These are phyloP conservation scores for Pyrenochaeta sp. DNA, from an alignment of 2,329 filamentous ascomycete genomes.

Conservation along the genomic window DNA sequence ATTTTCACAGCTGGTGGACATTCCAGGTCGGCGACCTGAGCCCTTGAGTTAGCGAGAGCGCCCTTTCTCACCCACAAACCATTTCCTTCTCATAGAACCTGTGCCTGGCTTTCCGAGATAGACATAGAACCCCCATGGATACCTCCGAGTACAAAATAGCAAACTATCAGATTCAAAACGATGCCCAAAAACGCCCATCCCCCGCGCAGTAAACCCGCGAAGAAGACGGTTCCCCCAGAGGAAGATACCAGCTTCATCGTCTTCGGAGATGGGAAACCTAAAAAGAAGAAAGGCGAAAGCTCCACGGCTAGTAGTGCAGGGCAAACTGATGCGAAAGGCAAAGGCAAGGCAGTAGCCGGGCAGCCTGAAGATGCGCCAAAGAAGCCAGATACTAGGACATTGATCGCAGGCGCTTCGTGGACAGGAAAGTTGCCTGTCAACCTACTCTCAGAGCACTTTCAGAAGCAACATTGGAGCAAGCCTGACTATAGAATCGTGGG, in stretches of 20 bases:
- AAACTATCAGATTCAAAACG: conserved; percentile 7
- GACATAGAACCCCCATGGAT: conserved; percentile 13
- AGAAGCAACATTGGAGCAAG: conserved; percentile 94
- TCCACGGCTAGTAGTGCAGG: conserved; percentile 10
- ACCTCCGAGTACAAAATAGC: not conserved
- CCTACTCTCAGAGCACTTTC: conserved; percentile 90
- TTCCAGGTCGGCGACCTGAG: conserved; percentile 19
- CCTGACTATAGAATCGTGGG: conserved; percentile 85
- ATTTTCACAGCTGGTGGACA: not conserved
- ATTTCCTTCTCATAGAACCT: conserved; percentile 1
- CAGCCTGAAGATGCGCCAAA: conserved; percentile 56
- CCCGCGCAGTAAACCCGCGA: conserved; percentile 50
- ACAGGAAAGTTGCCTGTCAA: conserved; percentile 96
- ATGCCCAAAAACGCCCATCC: conserved; percentile 61
- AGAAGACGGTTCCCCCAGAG: conserved; percentile 52
- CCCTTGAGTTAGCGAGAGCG: conserved; percentile 21
- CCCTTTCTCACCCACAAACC: conserved; percentile 21
- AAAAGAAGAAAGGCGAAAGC: conserved; percentile 49
- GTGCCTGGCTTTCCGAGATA: conserved; percentile 3
- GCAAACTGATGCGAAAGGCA: conserved; percentile 36
- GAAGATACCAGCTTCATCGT: conserved; percentile 60
- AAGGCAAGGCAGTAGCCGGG: conserved; percentile 39
- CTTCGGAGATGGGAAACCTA: conserved; percentile 55
- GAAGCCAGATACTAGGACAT: conserved; percentile 70
- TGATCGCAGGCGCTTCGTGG: conserved; percentile 96